These are phyloP conservation scores for Aspergillus thermomutatus DNA, from an alignment of 2,329 filamentous ascomycete species.

Conservation along the genomic window DNA sequence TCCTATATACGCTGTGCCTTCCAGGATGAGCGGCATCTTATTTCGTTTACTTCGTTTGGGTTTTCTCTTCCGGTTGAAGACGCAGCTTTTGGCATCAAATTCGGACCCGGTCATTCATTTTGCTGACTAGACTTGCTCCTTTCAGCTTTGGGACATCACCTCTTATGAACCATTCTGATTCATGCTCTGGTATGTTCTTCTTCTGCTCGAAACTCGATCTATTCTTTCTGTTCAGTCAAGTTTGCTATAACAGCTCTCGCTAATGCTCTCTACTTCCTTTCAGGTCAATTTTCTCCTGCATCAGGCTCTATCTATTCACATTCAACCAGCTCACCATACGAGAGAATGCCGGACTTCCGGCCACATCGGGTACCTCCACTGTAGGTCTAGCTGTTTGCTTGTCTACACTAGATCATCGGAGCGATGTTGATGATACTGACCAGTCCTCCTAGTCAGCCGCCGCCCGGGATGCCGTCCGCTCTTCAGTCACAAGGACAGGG, in stretches of 20 bases:
- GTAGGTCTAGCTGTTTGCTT: constrained; percentile 27
- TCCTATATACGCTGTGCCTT: constrained; percentile 11
- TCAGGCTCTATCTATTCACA: constrained; percentile 33
- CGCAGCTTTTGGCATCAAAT: background rate
- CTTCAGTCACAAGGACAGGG: constrained; percentile 30
- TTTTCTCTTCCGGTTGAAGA: constrained; percentile 1
- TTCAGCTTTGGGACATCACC: constrained; percentile 50
- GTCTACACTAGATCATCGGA: background rate
- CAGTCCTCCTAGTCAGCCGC: constrained; percentile 40
- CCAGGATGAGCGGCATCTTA: constrained; percentile 8
- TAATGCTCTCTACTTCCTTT: constrained; percentile 7
- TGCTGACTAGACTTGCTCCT: constrained; percentile 18
- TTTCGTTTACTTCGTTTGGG: constrained; percentile 2
- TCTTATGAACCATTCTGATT: constrained; percentile 51
- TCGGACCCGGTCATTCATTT: background rate
- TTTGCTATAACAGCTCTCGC: background rate
- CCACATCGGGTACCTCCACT: constrained; percentile 35
- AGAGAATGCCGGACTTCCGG: constrained; percentile 38
- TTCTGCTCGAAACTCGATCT: background rate
- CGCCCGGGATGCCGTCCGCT: constrained; percentile 43
- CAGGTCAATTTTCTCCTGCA: constrained; percentile 33
- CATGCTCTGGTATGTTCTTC: constrained; percentile 49
- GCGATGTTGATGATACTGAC: constrained; percentile 15
- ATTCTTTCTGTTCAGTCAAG: constrained; percentile 14
- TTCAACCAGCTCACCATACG: constrained; percentile 31